Evolutionary conservation across 441 rosid genomes (phyloP), one percentile per base, ranked within the genome.

Genomic region (Rhodomyrtus psidioides): DNA sequence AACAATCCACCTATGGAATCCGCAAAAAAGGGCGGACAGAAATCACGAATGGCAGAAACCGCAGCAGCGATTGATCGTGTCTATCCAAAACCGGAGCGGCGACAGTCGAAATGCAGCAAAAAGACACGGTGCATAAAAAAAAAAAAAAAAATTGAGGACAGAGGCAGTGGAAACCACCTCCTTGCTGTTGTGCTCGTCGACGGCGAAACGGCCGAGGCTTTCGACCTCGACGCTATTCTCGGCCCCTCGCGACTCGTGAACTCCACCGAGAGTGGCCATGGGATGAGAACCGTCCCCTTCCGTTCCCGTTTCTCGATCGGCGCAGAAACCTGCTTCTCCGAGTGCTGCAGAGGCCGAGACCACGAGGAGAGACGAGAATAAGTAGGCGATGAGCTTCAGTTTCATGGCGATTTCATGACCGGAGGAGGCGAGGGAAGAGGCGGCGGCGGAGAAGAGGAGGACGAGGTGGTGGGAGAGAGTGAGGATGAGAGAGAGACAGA

Each of bases 181-280:
- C 84, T 93, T 94, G 89, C 93, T 95, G 90, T 97, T 97, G 88
- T 97, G 98, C 75, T 97, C 95, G n/a, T 95, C 94, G 70, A 95
- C 94, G 85, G 98, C 98, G 82, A 94, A 97, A 46, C 94, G 96
- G 62, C 91, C 98, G 39, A 97, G 95, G 81, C 60, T 87, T 62
- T 94, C 97, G 86, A 91, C 84, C 88, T 92, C 95, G 53, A 26
- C 89, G 91, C 94, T 92, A 92, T 97, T 95, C 83, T 93, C 91
- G 57, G 92, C 83, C 24, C 87, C 89, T 24, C 83, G 88, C 10
- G 95, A 91, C 46, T 94, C 95, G 49, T 82, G 90, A 55, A 92
- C 85, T 27, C 97, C 98, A 1, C 99, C 99, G 46, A 92, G 90
- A 0, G 88, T 85, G 65, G 97, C 93, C 98, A 94, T 94, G 54